Evolutionary conservation across 768 basidiomycete species (phyloP).

Genomic region (Omphalotus guepiniiformis): DNA sequence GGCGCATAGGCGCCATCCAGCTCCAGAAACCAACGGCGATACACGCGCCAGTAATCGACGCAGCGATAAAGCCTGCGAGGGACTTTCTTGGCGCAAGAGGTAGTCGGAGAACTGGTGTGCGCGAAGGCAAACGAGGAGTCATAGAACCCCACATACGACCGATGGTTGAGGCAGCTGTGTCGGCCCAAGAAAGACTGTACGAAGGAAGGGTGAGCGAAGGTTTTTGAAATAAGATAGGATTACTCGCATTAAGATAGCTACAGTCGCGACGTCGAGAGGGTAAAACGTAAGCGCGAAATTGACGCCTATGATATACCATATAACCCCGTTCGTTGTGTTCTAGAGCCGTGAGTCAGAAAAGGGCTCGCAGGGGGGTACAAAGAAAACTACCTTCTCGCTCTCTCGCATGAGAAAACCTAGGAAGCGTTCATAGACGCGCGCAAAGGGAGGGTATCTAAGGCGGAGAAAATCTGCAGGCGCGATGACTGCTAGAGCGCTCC

Average conservation of each 20-base stretch:
- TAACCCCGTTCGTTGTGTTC: slow-evolving; percentile 78
- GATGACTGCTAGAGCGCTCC: slow-evolving; percentile 62
- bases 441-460: slow-evolving; percentile 61
- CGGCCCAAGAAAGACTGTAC: slow-evolving; percentile 87
- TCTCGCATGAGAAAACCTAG: slow-evolving; percentile 90
- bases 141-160: slow-evolving; percentile 78
- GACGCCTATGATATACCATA: slow-evolving; percentile 89
- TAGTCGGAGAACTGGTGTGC: slow-evolving; percentile 35
- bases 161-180: slow-evolving; percentile 89
- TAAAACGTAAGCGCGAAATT: slow-evolving; percentile 70
- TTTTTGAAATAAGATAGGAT: background rate
- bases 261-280: slow-evolving; percentile 85
- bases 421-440: slow-evolving; percentile 62
- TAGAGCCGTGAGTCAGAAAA: too few relatives aligned
- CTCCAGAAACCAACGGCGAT: slow-evolving; percentile 75
- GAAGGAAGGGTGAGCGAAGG: slow-evolving; percentile 6
- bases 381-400: slow-evolving; percentile 67
- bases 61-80: slow-evolving; percentile 79
- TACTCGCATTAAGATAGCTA: slow-evolving; percentile 85
- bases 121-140: slow-evolving; percentile 57
- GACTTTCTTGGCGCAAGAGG: slow-evolving; percentile 82
- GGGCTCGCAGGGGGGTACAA: too few relatives aligned
- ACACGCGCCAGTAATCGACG: slow-evolving; percentile 62
- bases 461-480: slow-evolving; percentile 74
- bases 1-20: slow-evolving; percentile 46